Base-by-base conservation (phyloP, 1,284 basidiomycete species). In the Psilocybe mexicana region DNA sequence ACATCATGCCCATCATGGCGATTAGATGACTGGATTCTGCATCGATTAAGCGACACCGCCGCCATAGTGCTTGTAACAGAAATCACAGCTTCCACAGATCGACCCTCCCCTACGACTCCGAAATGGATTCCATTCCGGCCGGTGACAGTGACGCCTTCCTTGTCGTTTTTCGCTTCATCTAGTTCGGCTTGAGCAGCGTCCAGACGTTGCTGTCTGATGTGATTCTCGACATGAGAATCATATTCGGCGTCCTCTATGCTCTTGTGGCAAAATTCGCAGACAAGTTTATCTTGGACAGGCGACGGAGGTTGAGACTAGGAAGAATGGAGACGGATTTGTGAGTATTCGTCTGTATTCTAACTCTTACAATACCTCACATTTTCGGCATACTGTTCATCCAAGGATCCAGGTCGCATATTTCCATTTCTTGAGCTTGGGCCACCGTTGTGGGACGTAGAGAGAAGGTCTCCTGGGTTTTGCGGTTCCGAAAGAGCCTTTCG, bases 131-230 rank as follows among this genome's bases (percentile, higher is more conserved):
- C 74, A 10, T 66, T 63, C 42, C 63, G 64, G 24, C 67, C 68
- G 40, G 65, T 64, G n/a, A 78, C 70, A 6, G 59, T 62, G 30
- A 77, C 63, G 1, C 70, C 72, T 48, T 74, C 64, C 53, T 76
- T 77, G 61, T 77, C 73, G 23, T 68, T 66, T 45, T 72, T 70
- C 4, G 72, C 66, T 14, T 65, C 65, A 2, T 64, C 68, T 7
- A 72, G 58, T 35, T 65, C 61, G 0, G 65, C 65, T 6, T 63
- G 54, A 14, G 65, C 63, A 12, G 65, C 67, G 24, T 64, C 60
- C 35, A 68, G 60, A 2, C 65, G 65, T 43, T 70, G 65, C 33
- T 65, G 63, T 44, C 63, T 61, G 18, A 60, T 51, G 47, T 74
- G 73, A 43, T 63, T 58, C 2, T 64, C 68, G 26, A 65, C 50